These are phyloP conservation scores for Amaranthus palmeri DNA, from an alignment of 148 eudicot species.

Conservation along the genomic window DNA sequence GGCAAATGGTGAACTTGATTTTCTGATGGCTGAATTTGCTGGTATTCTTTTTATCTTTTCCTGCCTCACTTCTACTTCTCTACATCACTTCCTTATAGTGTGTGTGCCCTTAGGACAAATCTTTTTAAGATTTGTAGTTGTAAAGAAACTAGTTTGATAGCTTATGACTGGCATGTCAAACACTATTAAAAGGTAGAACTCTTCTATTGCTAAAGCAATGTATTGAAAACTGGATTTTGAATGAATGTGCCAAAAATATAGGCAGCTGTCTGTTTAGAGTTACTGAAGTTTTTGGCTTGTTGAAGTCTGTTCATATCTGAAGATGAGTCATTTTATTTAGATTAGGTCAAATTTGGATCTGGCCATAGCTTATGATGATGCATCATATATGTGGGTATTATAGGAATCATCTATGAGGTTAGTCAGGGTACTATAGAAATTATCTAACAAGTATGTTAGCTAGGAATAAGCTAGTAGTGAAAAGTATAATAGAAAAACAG, in stretches of 20 bases:
- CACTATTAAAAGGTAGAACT: background rate
- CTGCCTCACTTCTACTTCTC: background rate
- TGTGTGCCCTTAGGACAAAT: background rate
- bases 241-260: background rate
- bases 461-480: too few relatives aligned
- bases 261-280: background rate
- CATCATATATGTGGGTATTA: too few relatives aligned
- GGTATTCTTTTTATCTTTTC: constrained; percentile 37
- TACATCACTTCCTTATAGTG: too few relatives aligned
- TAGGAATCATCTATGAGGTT: too few relatives aligned
- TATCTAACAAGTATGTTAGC: too few relatives aligned
- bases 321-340: background rate
- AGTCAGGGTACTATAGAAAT: too few relatives aligned
- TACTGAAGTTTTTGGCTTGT: background rate
- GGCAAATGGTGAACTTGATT: constrained; percentile 74
- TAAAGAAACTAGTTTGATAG: background rate
- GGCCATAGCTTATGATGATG: too few relatives aligned
- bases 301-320: background rate
- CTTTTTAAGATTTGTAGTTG: too few relatives aligned
- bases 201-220: background rate
- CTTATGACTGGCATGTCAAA: background rate
- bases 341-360: too few relatives aligned
- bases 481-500: too few relatives aligned
- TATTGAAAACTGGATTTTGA: background rate
- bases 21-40: constrained; percentile 89